These are phyloP conservation scores for Petunia secreta DNA, from an alignment of 257 asterid species.

Conservation along the genomic window DNA sequence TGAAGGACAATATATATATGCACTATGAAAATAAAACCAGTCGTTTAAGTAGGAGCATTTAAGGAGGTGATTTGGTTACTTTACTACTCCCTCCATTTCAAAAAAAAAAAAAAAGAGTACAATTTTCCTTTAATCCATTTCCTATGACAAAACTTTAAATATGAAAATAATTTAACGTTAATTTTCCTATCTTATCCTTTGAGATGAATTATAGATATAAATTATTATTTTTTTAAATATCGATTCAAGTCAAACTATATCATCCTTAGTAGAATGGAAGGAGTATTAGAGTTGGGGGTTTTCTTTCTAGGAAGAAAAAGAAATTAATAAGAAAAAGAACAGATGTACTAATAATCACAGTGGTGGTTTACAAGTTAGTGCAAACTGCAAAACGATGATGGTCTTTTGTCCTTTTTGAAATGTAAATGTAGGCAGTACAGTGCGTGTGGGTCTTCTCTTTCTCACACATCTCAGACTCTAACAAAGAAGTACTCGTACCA, in stretches of 20 bases:
- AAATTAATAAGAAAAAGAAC: neutral
- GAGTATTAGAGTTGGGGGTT: conserved; percentile 7
- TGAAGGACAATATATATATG: neutral
- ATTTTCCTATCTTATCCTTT: too few species aligned
- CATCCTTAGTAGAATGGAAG: too few species aligned
- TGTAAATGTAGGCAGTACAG: conserved; percentile 17
- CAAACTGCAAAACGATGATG: conserved; percentile 22
- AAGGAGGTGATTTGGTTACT: neutral
- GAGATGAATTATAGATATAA: too few species aligned
- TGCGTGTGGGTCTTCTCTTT: neutral
- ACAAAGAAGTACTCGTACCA: neutral
- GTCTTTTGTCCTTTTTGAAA: conserved; percentile 17
- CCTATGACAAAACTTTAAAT: too few species aligned
- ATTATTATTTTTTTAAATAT: too few species aligned
- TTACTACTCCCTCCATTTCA: too few species aligned
- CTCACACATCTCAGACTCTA: neutral
- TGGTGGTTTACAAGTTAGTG: neutral
- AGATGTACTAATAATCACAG: neutral
- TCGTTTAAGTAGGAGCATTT: neutral
- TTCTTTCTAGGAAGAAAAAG: neutral
- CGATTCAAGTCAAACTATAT: too few species aligned
- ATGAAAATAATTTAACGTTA: too few species aligned
- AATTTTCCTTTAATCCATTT: too few species aligned
- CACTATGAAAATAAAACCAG: neutral
- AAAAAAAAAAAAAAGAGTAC: too few species aligned